These are phyloP conservation scores for Globisporangium uncinulatum DNA, from an alignment of 352 stramenopile species.

Conservation along the genomic window DNA sequence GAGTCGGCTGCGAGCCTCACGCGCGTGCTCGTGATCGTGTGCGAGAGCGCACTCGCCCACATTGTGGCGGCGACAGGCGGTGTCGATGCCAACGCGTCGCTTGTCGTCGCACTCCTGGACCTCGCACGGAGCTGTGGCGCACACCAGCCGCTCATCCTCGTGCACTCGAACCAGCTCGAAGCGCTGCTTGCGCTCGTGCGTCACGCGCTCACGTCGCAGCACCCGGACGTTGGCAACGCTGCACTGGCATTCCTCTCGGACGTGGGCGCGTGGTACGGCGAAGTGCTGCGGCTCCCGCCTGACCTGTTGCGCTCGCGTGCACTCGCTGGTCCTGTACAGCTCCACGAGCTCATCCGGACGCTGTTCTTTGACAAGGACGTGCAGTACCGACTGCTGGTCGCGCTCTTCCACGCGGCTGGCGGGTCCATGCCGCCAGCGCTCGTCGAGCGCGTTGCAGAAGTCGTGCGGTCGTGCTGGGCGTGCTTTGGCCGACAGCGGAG, in stretches of 20 bases:
- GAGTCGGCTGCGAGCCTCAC: constrained; percentile 51
- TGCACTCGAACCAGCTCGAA: constrained; percentile 65
- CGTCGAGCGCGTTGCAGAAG: constrained; percentile 60
- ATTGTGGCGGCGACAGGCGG: constrained; percentile 39
- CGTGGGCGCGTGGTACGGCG: constrained; percentile 61
- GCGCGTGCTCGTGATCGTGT: constrained; percentile 57
- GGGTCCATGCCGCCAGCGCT: constrained; percentile 52
- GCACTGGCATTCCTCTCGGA: constrained; percentile 62
- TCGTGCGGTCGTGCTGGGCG: constrained; percentile 68
- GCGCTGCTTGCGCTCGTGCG: constrained; percentile 46
- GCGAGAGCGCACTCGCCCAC: constrained; percentile 47
- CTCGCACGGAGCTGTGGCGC: constrained; percentile 50
- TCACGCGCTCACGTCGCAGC: constrained; percentile 60
- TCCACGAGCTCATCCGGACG: constrained; percentile 58
- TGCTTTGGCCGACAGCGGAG: constrained; percentile 61
- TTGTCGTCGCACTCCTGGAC: constrained; percentile 52
- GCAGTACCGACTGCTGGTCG: constrained; percentile 63
- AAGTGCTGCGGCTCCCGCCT: constrained; percentile 56
- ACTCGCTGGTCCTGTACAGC: constrained; percentile 43
- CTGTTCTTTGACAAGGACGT: constrained; percentile 81
- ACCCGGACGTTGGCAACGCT: constrained; percentile 47
- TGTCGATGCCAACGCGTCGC: constrained; percentile 44
- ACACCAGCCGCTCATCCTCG: constrained; percentile 54
- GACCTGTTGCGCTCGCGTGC: constrained; percentile 40
- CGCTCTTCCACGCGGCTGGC: constrained; percentile 58